Evolutionary conservation across 2,329 filamentous ascomycete genomes (phyloP), one percentile per base, ranked within the genome.

Genomic region (Paecilomyces sp.): DNA sequence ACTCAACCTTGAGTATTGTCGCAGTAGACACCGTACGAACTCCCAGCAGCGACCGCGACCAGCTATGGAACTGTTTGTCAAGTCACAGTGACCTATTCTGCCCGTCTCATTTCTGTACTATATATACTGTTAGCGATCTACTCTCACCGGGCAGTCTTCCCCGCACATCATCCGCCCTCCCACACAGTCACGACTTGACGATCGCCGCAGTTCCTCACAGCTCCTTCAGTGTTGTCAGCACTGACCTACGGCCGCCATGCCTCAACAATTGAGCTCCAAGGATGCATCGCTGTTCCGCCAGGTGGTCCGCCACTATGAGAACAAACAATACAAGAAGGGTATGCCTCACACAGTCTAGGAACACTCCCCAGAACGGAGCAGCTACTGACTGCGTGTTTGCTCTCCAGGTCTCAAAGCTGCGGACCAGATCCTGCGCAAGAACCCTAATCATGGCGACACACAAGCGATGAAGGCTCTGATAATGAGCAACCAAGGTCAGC

Each of bases 391-490:
- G 50, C 30, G 36, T 57, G 25, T 54, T 25, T 60, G 58, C 57
- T 57, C 31, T 57, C 65, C 59, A 86, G 93, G 93, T 74, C 83
- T 99, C 72, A 99, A 97, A 80, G 88, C 90, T 54, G 93, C 94
- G 67, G 94, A 99, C 74, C 91, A 97, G 78, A 96, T 99, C 73
- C 86, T 99, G 66, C 90, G 90, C 75, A 97, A 97, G 78, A 88
- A 90, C 72, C 91, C 93, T 51, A 94, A 91, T 70, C 94, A 99
- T 88, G 95, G 92, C 72, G 95, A 99, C 76, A 99, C 94, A 25
- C 89, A 95, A 79, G 95, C 94, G 58, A 99, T 99, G 94, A 99
- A 99, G 80, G 93, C 94, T 59, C 82, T 99, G 66, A 97, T 97
- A 67, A 85, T 97, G 76, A 97, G 96, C 76, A 88, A 90, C 53